These are phyloP conservation scores for Coccomyxa sp. DNA, from an alignment of 139 green algal genomes.

Conservation along the genomic window DNA sequence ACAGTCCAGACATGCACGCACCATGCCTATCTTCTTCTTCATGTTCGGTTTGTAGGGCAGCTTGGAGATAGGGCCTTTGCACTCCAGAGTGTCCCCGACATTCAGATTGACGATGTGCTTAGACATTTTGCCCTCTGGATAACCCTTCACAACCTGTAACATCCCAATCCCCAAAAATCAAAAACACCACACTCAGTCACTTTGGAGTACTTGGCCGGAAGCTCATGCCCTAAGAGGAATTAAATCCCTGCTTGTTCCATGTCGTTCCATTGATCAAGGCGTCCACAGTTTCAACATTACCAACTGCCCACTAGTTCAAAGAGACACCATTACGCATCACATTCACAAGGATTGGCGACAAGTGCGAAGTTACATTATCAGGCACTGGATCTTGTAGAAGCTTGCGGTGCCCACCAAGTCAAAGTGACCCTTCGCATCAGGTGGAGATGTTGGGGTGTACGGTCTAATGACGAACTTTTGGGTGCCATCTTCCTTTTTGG, in stretches of 20 bases:
- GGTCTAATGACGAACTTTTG: constrained; percentile 54
- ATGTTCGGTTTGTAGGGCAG: constrained; percentile 63
- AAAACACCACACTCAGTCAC: background rate
- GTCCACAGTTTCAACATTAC: background rate
- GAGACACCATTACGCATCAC: background rate
- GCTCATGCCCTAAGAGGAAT: background rate
- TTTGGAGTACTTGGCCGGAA: constrained; percentile 13
- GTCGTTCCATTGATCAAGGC: background rate
- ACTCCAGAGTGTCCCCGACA: constrained; percentile 49
- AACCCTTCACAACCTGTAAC: constrained; percentile 37
- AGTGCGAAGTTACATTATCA: too few species aligned
- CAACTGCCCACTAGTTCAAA: background rate
- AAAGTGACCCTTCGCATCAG: constrained; percentile 35
- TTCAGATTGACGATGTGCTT: constrained; percentile 61
- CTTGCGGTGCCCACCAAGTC: constrained; percentile 29
- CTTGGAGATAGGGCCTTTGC: constrained; percentile 71
- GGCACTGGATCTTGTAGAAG: background rate
- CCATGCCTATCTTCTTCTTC: constrained; percentile 72
- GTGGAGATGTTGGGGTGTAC: constrained; percentile 53
- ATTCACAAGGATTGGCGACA: too few species aligned
- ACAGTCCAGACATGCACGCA: constrained; percentile 7
- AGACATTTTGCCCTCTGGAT: constrained; percentile 58
- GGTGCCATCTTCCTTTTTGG: constrained; percentile 43
- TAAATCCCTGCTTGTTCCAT: background rate
- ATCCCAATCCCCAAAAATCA: background rate